Evolutionary conservation across 164 flowering plant genomes (phyloP).

Genomic region (Nelumbo lutea): DNA sequence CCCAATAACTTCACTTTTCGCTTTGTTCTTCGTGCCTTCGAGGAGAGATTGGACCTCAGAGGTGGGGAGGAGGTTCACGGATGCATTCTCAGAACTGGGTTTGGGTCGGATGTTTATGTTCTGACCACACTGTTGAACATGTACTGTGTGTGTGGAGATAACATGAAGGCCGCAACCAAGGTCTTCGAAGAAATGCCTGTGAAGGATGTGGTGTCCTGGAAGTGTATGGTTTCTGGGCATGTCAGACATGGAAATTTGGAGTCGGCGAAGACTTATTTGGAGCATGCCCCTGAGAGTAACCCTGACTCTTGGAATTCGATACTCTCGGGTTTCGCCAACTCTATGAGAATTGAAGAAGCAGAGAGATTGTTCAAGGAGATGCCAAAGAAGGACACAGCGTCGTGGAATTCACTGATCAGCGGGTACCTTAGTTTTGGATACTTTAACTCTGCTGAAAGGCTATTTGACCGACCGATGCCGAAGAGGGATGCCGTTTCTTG

Average conservation of each 20-base stretch:
- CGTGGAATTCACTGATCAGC: too few species aligned
- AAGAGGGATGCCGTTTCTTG: too few species aligned
- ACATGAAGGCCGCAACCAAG: not conserved
- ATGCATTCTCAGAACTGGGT: constrained; percentile 2
- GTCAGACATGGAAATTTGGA: constrained; percentile 2
- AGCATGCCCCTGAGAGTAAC: constrained; percentile 8
- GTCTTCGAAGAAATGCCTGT: constrained; percentile 10
- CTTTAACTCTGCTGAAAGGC: too few species aligned
- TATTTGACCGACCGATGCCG: too few species aligned
- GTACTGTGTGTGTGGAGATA: constrained; percentile 7
- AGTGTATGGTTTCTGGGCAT: constrained; percentile 8
- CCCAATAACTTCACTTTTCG: constrained; percentile 7
- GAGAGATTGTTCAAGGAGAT: constrained; percentile 6
- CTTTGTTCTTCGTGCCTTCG: too few species aligned
- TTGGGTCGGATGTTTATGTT: not conserved
- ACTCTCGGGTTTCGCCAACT: not conserved
- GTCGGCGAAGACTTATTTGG: constrained; percentile 7
- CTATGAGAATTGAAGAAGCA: constrained; percentile 8
- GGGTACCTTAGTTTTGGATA: too few species aligned
- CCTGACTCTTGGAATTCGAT: constrained; percentile 10
- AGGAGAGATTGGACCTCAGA: constrained; percentile 3
- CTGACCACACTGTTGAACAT: constrained; percentile 17
- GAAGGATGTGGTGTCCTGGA: constrained; percentile 15
- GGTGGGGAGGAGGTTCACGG: constrained; percentile 11
- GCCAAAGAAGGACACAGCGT: constrained; percentile 8